A percentile compares a stretch with the other conserved stretches of the same genome.
phyloP scores from a whole-genome alignment of 2,329 filamentous ascomycete species.

The Sporothrix humicola region DNA sequence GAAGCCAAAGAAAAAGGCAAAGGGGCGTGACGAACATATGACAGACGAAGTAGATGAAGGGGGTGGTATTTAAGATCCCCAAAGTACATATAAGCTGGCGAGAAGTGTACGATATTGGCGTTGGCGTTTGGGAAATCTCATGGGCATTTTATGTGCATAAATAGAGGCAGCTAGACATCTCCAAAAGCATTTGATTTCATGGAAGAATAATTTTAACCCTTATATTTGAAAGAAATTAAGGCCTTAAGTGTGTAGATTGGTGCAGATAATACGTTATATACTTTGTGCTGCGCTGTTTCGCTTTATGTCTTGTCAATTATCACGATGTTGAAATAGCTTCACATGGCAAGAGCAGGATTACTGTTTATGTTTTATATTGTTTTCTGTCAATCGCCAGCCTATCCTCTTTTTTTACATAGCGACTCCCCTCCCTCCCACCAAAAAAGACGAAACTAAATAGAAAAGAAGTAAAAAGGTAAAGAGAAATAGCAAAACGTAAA shows the following conservation, averaged over 20 bases:
- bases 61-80: neutral
- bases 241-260: no score
- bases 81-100: no score
- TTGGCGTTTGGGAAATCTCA: neutral
- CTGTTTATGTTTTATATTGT: constrained; percentile 4
- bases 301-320: no score
- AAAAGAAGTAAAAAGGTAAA: neutral
- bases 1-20: constrained; percentile 8
- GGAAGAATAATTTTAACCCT: no score
- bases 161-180: constrained; percentile 16
- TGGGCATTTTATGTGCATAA: neutral
- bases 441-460: neutral
- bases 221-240: no score
- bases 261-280: no score
- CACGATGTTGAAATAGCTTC: neutral
- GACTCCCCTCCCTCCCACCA: neutral
- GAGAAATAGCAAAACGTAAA: neutral
- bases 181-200: constrained; percentile 9
- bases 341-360: neutral
- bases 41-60: neutral
- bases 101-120: constrained; percentile 20
- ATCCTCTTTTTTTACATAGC: constrained; percentile 15
- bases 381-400: constrained; percentile 13
- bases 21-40: neutral
- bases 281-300: no score